A percentile compares a stretch with the other conserved stretches of the same genome.
Evolutionary conservation across 1,139 yeast species (phyloP).

Genomic region (Debaryomyces fabryi): DNA sequence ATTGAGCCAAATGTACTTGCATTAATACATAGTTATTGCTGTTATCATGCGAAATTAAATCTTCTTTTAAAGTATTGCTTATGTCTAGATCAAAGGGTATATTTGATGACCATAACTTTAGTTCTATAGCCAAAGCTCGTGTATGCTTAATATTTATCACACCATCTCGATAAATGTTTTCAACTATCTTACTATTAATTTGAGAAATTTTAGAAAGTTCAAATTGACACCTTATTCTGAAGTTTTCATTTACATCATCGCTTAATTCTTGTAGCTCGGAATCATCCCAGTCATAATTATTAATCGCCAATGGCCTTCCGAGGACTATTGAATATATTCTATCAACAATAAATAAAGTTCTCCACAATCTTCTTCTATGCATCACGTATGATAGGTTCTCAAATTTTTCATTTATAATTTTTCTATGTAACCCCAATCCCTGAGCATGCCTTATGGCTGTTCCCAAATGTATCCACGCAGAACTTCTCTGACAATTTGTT

Average conservation of each 20-base stretch:
- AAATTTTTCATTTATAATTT: slow-evolving; percentile 25
- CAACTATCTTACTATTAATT: slow-evolving; percentile 37
- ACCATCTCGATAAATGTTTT: slow-evolving; percentile 37
- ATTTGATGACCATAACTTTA: slow-evolving; percentile 41
- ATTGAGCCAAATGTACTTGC: slow-evolving; percentile 41
- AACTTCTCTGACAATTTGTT: slow-evolving; percentile 37
- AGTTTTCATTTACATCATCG: slow-evolving; percentile 10
- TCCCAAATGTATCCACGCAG: slow-evolving; percentile 42
- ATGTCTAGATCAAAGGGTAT: slow-evolving; percentile 31
- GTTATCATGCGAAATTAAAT: slow-evolving; percentile 16
- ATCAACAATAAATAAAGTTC: slow-evolving; percentile 43
- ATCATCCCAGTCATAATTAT: slow-evolving; percentile 37
- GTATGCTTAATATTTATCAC: slow-evolving; percentile 37
- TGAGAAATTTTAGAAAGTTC: slow-evolving; percentile 18
- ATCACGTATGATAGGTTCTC: slow-evolving; percentile 15
- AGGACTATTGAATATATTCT: slow-evolving; percentile 38
- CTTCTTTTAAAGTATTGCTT: slow-evolving; percentile 22
- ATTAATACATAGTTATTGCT: slow-evolving; percentile 27
- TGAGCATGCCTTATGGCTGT: slow-evolving; percentile 29
- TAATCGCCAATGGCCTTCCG: slow-evolving; percentile 45
- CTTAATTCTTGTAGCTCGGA: slow-evolving; percentile 2
- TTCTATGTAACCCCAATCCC: slow-evolving; percentile 29
- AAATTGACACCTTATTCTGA: slow-evolving; percentile 18
- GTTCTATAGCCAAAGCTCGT: slow-evolving; percentile 39
- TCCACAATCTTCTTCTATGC: slow-evolving; percentile 39